Percentiles rank a stretch among this genome's conserved stretches.
phyloP scores from a whole-genome alignment of 495 filamentous ascomycete genomes.

The Talaromyces liani region DNA sequence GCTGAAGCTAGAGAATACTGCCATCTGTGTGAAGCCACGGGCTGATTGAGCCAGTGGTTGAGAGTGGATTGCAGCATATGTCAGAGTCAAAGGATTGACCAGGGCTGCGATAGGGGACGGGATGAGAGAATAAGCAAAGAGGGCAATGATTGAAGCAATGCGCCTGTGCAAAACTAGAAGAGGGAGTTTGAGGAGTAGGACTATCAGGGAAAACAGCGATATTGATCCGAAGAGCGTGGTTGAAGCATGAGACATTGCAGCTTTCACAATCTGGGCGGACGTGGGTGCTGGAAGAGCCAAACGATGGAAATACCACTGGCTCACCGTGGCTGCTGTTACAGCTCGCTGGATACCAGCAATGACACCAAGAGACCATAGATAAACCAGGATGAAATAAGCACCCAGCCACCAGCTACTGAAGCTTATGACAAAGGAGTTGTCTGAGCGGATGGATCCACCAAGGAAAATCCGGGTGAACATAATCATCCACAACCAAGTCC shows the following conservation, averaged over 20 bases:
- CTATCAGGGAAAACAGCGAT: conserved; percentile 73
- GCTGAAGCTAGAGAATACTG: conserved; percentile 55
- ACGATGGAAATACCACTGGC: conserved; percentile 98
- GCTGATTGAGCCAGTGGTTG: conserved; percentile 69
- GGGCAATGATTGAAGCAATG: conserved; percentile 50
- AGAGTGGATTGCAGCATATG: conserved; percentile 91
- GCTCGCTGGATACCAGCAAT: conserved; percentile 80
- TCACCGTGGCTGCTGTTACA: conserved; percentile 90
- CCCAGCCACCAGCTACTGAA: conserved; percentile 87
- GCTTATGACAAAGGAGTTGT: conserved; percentile 68
- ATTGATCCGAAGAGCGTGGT: conserved; percentile 91
- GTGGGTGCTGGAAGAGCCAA: conserved; percentile 69
- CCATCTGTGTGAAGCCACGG: conserved; percentile 66
- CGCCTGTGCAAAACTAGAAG: conserved; percentile 76
- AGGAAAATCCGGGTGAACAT: conserved; percentile 97
- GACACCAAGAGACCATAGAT: conserved; percentile 87
- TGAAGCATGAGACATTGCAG: conserved; percentile 69
- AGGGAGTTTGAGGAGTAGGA: conserved; percentile 76
- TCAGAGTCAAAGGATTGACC: conserved; percentile 84
- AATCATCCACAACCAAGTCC: conserved; percentile 92
- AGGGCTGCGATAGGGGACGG: conserved; percentile 77
- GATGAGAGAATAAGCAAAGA: conserved; percentile 67
- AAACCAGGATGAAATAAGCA: conserved; percentile 82
- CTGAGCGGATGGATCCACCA: conserved; percentile 63
- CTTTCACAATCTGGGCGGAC: conserved; percentile 69